Base-by-base conservation (phyloP, 1,284 basidiomycete species). In the Melampsora allii-populina region DNA sequence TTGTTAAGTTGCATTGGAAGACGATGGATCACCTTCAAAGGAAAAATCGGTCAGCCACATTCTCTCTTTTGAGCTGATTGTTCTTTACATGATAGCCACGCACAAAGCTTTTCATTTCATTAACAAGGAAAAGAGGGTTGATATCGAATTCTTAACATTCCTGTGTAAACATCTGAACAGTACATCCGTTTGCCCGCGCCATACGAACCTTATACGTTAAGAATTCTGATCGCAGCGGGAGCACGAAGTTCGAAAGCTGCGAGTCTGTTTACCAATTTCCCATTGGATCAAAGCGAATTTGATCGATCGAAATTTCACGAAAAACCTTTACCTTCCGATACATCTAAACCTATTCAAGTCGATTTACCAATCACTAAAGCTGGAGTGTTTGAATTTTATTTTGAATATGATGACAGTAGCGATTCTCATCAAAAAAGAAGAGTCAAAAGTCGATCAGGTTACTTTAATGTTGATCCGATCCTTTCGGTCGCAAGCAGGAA, bases 321-420 rank as follows among this genome's bases (percentile, higher is more conserved):
- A 81, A 86, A 90, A 80, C 88, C 91, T 76, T 84, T 93, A 10
- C 91, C 91, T 2, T 87, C 86, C 7, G 85, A 92, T 80, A 88
- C 92, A 79, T 90, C 88, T 36, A 94, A 92, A 79, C 89, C 94
- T 17, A 91, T 97, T 77, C 89, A 91, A 78, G 87, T 97, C 53
- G 91, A 97, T 83, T 85, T 97, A 14, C 91, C 92, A 33, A 95
- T 97, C 82, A 94, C 92, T 3, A 91, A 93, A 77, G 91, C 94
- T 0, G 94, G 94, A 74, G 92, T 93, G 0, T 97, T 95, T 83
- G 87, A 90, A 75, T 97, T 92, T 82, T 95, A 89, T 87, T 84
- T 96, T 69, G 93, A 96, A 82, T 92, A 94, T 81, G 92, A 94
- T 77, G 79, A 78, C 29, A 76, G 79, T 17, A 73, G 76, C 9